Evolutionary conservation across 2,329 filamentous ascomycete species (phyloP).

Genomic region (Tolypocladium sp.): DNA sequence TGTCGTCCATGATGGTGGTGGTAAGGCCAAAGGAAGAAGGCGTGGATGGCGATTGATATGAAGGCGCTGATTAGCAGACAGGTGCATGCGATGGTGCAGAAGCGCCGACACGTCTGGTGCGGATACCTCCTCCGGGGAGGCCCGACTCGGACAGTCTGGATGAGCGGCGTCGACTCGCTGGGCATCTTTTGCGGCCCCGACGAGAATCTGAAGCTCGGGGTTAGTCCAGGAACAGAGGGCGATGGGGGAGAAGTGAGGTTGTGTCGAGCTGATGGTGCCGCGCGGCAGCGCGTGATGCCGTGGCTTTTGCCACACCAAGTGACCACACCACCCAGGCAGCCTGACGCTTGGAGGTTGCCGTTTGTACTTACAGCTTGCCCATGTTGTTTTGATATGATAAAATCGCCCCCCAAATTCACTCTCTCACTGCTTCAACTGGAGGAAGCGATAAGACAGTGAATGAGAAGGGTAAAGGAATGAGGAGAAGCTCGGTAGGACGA

Average conservation of each 20-base stretch:
- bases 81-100: constrained; percentile 53
- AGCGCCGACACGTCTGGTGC: constrained; percentile 52
- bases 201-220: neutral
- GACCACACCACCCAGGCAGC: neutral
- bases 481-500: neutral
- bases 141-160: constrained; percentile 51
- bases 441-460: neutral
- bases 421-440: neutral
- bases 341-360: neutral
- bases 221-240: neutral
- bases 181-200: constrained; percentile 18
- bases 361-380: constrained; percentile 5
- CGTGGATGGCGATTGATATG: constrained; percentile 37
- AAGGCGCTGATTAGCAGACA: constrained; percentile 44
- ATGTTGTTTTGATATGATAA: neutral
- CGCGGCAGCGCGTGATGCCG: neutral
- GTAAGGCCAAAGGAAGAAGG: constrained; percentile 30
- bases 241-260: neutral
- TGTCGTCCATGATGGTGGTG: constrained; percentile 23
- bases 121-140: constrained; percentile 44
- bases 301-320: neutral
- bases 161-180: constrained; percentile 55
- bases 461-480: neutral
- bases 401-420: neutral
- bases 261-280: neutral